Evolutionary conservation across 306 rosid genomes (phyloP).

Genomic region (Trifolium pratense): DNA sequence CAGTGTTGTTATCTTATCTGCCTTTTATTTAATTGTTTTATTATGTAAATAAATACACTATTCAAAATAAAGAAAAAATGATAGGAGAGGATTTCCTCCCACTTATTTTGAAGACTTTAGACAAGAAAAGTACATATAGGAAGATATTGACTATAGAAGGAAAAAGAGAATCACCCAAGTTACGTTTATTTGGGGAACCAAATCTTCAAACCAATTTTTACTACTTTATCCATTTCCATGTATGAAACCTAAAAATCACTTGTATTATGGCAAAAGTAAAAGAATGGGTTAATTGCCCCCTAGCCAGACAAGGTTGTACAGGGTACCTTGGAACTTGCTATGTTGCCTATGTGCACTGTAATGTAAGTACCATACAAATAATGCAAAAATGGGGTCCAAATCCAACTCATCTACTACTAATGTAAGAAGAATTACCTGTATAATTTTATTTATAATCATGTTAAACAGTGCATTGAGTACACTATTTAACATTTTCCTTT

Average conservation of each 20-base stretch:
- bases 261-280: no score
- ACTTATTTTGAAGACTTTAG: neutral
- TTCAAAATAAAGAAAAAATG: no score
- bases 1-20: no score
- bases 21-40: no score
- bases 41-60: no score
- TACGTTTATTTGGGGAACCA: conserved; percentile 24
- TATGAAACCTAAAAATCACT: conserved; percentile 11
- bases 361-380: neutral
- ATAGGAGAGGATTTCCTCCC: no score
- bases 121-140: conserved; percentile 31
- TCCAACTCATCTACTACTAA: neutral
- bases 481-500: no score
- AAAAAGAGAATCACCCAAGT: neutral
- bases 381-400: conserved; percentile 18
- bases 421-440: no score
- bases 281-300: neutral
- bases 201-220: conserved; percentile 1
- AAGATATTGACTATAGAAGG: neutral
- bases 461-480: no score
- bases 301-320: conserved; percentile 8
- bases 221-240: conserved; percentile 23
- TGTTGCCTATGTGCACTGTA: neutral
- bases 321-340: conserved; percentile 32
- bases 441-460: no score